Base-by-base conservation (phyloP, 345 rosid species). In the Populus simonii region DNA sequence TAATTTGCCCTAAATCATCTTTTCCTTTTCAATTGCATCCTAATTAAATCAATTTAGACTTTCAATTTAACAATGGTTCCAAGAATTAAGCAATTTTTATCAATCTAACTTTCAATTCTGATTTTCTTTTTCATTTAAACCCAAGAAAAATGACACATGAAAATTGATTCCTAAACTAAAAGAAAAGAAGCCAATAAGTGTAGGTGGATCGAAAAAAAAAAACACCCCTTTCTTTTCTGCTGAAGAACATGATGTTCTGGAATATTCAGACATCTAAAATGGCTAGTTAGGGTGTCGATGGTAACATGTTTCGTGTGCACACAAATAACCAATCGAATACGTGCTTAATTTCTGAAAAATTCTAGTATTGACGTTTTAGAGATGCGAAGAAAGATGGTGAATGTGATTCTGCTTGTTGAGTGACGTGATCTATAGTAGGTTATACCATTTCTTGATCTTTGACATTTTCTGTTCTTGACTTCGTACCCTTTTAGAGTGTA, bases 401-500 rank as follows among this genome's bases (percentile, higher is more conserved):
- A n/a, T 10, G 29, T 10, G 63, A 57, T 57, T n/a, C 13, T 36
- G 17, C n/a, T 2, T 33, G 11, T 10, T 22, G 13, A n/a, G 7
- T 18, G 70, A 36, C 20, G 13, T 67, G 13, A 35, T 68, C 29
- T 38, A 36, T 4, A 43, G 72, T n/a, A 45, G 45, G 53, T 8
- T 70, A 4, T 41, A n/a, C 10, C 12, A 27, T 70, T 70, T 55
- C 8, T 27, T 62, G 10, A 57, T 1, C 20, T 77, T 18, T 23
- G 15, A 22, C n/a, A 41, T 51, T 36, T 69, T 29, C 61, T 41
- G 43, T 22, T 49, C 53, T 18, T 33, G 20, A 31, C 35, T 62
- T 10, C 11, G 16, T 35, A 55, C 27, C 41, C 29, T 35, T 47
- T 53, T 78, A 90, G 94, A 88, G 61, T 89, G 94, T 72, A 85